Conservation (phyloP, 2,329 filamentous ascomycete species). For the Clarireedia monteithiana region DNA sequence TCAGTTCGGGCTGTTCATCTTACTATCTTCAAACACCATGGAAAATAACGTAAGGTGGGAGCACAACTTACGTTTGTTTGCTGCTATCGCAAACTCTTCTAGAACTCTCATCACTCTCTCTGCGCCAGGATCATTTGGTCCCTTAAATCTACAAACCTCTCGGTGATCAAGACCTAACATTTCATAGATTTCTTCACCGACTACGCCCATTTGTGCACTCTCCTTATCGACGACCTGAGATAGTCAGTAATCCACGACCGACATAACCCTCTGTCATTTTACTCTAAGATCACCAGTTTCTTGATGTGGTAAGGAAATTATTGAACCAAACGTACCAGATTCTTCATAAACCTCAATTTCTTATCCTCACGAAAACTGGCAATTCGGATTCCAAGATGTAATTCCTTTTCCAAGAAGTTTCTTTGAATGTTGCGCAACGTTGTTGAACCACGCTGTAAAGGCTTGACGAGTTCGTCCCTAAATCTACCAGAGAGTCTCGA, state of each 20-base stretch:
- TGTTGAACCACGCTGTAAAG: constrained; percentile 10
- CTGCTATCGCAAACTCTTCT: background rate
- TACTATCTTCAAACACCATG: no score
- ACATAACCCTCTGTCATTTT: no score
- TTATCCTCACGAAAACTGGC: background rate
- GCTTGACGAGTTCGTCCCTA: constrained; percentile 10
- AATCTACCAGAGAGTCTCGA: background rate
- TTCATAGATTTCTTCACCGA: background rate
- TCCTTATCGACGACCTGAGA: constrained; percentile 6
- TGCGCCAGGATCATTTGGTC: background rate
- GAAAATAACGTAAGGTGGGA: background rate
- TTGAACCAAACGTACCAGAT: background rate
- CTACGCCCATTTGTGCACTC: constrained; percentile 4
- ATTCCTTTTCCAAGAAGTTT: constrained; percentile 10
- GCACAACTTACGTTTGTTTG: background rate
- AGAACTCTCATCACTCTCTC: background rate
- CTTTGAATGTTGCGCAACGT: constrained; percentile 8
- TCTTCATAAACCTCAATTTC: background rate
- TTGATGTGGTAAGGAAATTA: no score
- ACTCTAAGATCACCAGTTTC: no score
- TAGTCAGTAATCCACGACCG: background rate
- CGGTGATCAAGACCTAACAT: constrained; percentile 14
- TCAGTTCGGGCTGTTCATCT: no score
- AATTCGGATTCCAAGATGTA: background rate
- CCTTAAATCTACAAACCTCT: constrained; percentile 13